Percentiles rank a stretch among this genome's conserved stretches.
phyloP scores from a whole-genome alignment of 352 stramenopile genomes.

The Globisporangium mamillatum region DNA sequence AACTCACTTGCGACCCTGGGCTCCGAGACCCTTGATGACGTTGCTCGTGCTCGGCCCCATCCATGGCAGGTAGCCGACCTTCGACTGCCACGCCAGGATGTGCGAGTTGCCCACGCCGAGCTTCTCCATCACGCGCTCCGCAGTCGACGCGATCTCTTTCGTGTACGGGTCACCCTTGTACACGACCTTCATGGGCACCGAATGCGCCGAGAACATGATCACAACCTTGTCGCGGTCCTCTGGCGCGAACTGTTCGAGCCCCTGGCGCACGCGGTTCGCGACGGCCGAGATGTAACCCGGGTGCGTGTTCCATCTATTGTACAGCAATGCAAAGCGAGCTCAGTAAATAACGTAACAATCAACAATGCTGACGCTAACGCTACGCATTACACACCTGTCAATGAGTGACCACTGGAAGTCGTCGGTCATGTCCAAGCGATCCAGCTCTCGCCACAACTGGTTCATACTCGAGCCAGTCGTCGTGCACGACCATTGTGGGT shows the following conservation, averaged over 20 bases:
- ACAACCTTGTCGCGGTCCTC: constrained; percentile 88
- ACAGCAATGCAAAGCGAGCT: too few relatives aligned
- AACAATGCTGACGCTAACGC: neutral
- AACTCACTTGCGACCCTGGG: constrained; percentile 89
- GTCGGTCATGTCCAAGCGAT: constrained; percentile 86
- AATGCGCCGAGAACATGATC: constrained; percentile 91
- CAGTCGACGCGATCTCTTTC: constrained; percentile 78
- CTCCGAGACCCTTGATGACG: constrained; percentile 90
- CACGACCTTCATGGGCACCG: constrained; percentile 87
- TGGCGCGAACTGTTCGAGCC: constrained; percentile 90
- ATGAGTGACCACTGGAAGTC: constrained; percentile 85
- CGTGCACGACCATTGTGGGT: constrained; percentile 98
- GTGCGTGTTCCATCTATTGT: constrained; percentile 91
- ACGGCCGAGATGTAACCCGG: constrained; percentile 95
- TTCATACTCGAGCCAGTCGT: constrained; percentile 96
- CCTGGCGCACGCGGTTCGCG: constrained; percentile 87
- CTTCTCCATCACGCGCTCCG: constrained; percentile 70
- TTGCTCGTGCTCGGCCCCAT: constrained; percentile 97
- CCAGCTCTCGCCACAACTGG: constrained; percentile 81
- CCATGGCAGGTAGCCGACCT: constrained; percentile 98
- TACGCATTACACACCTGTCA: constrained; percentile 29
- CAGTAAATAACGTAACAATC: neutral
- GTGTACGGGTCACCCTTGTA: constrained; percentile 89
- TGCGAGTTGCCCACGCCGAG: constrained; percentile 71
- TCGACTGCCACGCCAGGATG: constrained; percentile 95